Conservation (phyloP, 306 rosid genomes). For the Rubus parviflorus region DNA sequence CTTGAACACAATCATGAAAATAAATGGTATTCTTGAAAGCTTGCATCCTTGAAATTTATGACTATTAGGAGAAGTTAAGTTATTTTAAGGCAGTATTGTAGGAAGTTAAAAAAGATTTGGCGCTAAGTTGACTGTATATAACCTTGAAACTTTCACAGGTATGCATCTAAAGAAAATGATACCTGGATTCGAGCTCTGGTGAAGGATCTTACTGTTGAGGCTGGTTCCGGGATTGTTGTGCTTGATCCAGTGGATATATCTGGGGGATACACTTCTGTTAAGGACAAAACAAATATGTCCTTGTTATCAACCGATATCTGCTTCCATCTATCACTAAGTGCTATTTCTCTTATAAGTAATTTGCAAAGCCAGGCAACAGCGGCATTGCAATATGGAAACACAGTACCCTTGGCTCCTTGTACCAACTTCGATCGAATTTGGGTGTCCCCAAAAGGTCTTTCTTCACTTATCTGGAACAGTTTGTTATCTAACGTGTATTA, state of each 20-base stretch:
- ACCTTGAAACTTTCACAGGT: slow-evolving; percentile 54
- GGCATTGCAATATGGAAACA: slow-evolving; percentile 77
- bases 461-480: neutral
- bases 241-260: slow-evolving; percentile 95
- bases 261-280: slow-evolving; percentile 94
- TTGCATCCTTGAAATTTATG: neutral
- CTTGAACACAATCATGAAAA: neutral
- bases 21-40: neutral
- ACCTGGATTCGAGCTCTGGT: slow-evolving; percentile 91
- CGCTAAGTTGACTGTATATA: slow-evolving; percentile 7
- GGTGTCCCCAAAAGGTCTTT: slow-evolving; percentile 83
- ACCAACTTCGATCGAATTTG: slow-evolving; percentile 81
- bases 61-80: neutral
- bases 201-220: slow-evolving; percentile 90
- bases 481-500: neutral
- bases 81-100: neutral
- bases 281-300: slow-evolving; percentile 92
- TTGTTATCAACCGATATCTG: slow-evolving; percentile 77
- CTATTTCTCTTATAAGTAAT: slow-evolving; percentile 76
- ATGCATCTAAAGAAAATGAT: slow-evolving; percentile 91
- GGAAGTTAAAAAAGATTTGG: neutral
- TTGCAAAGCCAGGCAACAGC: slow-evolving; percentile 80
- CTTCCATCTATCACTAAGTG: slow-evolving; percentile 93
- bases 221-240: slow-evolving; percentile 94
- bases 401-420: slow-evolving; percentile 72